phyloP scores from a whole-genome alignment of 768 basidiomycete genomes.

The Glaciozyma martinii region DNA sequence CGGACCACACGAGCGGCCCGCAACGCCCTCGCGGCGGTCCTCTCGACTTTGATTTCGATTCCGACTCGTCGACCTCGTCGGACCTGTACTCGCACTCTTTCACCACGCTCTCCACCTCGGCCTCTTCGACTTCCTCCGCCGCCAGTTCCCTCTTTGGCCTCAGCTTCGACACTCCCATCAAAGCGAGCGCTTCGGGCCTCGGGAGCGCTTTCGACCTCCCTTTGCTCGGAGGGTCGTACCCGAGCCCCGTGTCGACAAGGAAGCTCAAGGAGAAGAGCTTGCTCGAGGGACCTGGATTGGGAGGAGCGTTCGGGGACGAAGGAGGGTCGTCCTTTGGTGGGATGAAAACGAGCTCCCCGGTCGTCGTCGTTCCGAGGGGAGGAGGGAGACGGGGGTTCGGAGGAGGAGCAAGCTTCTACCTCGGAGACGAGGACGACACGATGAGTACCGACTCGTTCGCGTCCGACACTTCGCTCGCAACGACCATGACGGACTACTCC shows the following conservation, averaged over 20 bases:
- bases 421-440: conserved; percentile 6
- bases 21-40: too few relatives aligned
- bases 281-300: background rate
- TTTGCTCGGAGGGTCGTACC: conserved; percentile 10
- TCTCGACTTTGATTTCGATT: too few relatives aligned
- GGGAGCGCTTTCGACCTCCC: conserved; percentile 22
- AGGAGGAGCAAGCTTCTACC: background rate
- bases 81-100: background rate
- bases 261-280: conserved; percentile 22
- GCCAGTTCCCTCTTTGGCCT: background rate
- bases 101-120: background rate
- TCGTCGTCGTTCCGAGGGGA: too few relatives aligned
- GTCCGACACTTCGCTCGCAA: too few relatives aligned
- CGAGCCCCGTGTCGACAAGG: conserved; percentile 1
- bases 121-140: background rate
- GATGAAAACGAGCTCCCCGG: too few relatives aligned
- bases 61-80: too few relatives aligned
- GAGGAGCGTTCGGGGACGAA: background rate
- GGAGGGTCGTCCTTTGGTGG: background rate
- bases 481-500: conserved; percentile 8
- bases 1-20: conserved; percentile 2
- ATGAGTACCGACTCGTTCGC: conserved; percentile 10
- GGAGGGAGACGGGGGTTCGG: background rate
- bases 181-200: background rate
- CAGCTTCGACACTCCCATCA: conserved; percentile 1